Percentiles rank a stretch among this genome's conserved stretches.
phyloP scores from a whole-genome alignment of 1,284 basidiomycete genomes.

The Anthracocystis setariae region DNA sequence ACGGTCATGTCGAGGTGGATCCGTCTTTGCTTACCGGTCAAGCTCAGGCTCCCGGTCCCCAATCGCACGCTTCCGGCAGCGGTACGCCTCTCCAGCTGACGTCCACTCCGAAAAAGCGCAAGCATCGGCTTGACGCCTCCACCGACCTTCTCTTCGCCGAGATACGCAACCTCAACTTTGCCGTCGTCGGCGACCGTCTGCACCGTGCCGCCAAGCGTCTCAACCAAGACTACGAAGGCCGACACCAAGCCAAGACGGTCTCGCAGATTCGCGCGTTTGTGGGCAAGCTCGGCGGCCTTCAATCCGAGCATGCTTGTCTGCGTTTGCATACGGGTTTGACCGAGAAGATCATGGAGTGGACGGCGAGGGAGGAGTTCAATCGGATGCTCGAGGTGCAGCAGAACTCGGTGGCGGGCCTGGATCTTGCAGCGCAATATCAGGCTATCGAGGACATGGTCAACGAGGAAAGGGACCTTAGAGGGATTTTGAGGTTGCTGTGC shows the following conservation, averaged over 20 bases:
- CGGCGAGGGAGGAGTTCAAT: slow-evolving; percentile 83
- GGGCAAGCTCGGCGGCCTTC: slow-evolving; percentile 88
- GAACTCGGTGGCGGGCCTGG: slow-evolving; percentile 79
- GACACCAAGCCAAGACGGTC: slow-evolving; percentile 86
- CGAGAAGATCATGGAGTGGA: slow-evolving; percentile 86
- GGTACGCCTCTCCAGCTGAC: slow-evolving; percentile 51
- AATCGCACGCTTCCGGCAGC: slow-evolving; percentile 37
- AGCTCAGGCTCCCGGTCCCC: slow-evolving; percentile 25
- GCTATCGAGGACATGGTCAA: slow-evolving; percentile 62
- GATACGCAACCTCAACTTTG: slow-evolving; percentile 91
- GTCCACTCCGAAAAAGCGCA: slow-evolving; percentile 67
- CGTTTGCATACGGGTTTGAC: slow-evolving; percentile 90
- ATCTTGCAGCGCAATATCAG: slow-evolving; percentile 49
- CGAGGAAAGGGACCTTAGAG: slow-evolving; percentile 46
- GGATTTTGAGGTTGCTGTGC: slow-evolving; percentile 78
- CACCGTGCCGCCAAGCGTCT: slow-evolving; percentile 84
- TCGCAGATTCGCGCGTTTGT: slow-evolving; percentile 94
- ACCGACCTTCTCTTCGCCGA: slow-evolving; percentile 86
- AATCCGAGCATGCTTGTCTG: slow-evolving; percentile 88
- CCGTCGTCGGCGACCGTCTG: slow-evolving; percentile 84
- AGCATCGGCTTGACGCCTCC: slow-evolving; percentile 79
- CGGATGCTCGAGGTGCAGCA: slow-evolving; percentile 94
- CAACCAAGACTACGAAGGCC: slow-evolving; percentile 88
- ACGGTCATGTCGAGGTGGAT: slow-evolving; percentile 91
- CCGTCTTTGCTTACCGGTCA: slow-evolving; percentile 75